Evolutionary conservation across 768 basidiomycete genomes (phyloP), one percentile per base, ranked within the genome.

Genomic region (Tubosaeta brunneosetosa): DNA sequence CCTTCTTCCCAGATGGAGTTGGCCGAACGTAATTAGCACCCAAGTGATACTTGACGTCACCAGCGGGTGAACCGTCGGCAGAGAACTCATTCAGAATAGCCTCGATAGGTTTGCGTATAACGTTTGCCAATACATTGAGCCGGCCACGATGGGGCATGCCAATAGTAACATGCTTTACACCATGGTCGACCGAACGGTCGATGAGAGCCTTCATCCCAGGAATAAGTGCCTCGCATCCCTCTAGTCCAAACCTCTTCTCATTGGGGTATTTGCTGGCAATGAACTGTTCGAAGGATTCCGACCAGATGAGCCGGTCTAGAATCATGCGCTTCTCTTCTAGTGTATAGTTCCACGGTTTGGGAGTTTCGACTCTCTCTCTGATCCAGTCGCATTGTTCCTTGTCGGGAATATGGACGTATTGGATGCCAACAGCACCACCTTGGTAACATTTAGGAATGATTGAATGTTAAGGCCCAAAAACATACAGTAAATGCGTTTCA

Each of bases 151-250:
- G 97, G 22, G 97, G 94, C 97, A 99, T 99, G 62, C 97, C 97
- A 45, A 98, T 92, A 48, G 94, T 95, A 70, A 98, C 86, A 65
- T 92, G 83, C 73, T 95, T 95, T 62, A 97, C 86, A 47, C 97
- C 97, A 58, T 88, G 79, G 61, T 99, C 97, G 59, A 99, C 97
- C 17, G 94, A 97, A 56, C 94, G 88, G 70, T 99, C 97, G 56
- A 99, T 97, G 66, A 99, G 85, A 1, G 95, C 97, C 75, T 99
- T 99, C 97, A 99, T 99, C 49, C 97, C 97, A 27, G 97, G 97
- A 62, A 98, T 88, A 60, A 99, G 85, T 27, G 92, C 82, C 73
- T 99, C 97, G 71, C 94, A 97, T 50, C 97, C 97, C 72, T 99
- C 97, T 40, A 99, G 82, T 71, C 97, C 97, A 72, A 99, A 99